Percentiles rank a stretch among this genome's conserved stretches.
Evolutionary conservation across 1,284 basidiomycete genomes (phyloP).

Genomic region (Wolfiporia cocos): DNA sequence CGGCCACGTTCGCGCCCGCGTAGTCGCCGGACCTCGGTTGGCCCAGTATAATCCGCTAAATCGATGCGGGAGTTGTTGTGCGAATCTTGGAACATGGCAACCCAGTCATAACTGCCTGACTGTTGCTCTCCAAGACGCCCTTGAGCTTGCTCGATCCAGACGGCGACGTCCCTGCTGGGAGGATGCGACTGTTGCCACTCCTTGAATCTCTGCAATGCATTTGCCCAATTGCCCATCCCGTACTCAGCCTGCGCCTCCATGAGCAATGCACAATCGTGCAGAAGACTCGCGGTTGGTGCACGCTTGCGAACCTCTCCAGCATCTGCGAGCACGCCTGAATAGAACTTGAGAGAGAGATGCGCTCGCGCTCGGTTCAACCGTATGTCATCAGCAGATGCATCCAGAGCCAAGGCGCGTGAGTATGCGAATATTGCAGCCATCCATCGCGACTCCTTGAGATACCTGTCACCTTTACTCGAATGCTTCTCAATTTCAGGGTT

Average conservation of each 20-base stretch:
- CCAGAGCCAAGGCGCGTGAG: too few species aligned
- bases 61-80: conserved; percentile 10
- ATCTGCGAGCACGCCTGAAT: conserved; percentile 5
- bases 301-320: background rate
- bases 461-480: too few species aligned
- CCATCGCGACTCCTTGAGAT: too few species aligned
- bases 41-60: conserved; percentile 14
- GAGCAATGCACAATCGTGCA: conserved; percentile 5
- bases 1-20: conserved; percentile 14
- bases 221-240: conserved; percentile 10
- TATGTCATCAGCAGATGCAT: too few species aligned
- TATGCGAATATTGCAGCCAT: too few species aligned
- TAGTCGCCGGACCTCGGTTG: conserved; percentile 11
- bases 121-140: conserved; percentile 7
- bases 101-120: conserved; percentile 16
- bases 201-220: conserved; percentile 7
- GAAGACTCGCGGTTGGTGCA: background rate
- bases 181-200: conserved; percentile 9
- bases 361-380: conserved; percentile 9
- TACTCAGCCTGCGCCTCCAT: conserved; percentile 8
- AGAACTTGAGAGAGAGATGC: conserved; percentile 8
- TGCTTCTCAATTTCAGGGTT: too few species aligned
- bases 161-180: conserved; percentile 5
- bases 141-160: conserved; percentile 11
- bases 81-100: conserved; percentile 8